Percentiles rank a stretch among this genome's conserved stretches.
Evolutionary conservation across 1,284 basidiomycete species (phyloP).

Genomic region (Apiotrichum sp.): DNA sequence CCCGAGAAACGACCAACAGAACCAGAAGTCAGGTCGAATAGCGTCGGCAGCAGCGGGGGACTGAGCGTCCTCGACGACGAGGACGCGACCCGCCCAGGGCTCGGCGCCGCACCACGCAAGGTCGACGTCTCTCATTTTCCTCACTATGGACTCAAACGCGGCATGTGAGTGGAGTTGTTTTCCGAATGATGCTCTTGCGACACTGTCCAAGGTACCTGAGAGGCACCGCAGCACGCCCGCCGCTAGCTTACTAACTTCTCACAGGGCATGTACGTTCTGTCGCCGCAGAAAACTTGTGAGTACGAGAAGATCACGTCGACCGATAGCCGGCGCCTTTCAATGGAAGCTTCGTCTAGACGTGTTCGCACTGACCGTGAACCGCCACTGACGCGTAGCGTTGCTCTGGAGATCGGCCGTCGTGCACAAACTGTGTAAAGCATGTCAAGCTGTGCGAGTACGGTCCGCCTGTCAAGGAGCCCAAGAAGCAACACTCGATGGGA

Average conservation of each 20-base stretch:
- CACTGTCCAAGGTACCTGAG: neutral
- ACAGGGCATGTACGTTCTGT: conserved; percentile 40
- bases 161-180: conserved; percentile 8
- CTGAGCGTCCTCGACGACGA: neutral
- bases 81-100: neutral
- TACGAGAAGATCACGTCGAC: neutral
- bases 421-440: conserved; percentile 36
- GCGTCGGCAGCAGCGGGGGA: neutral
- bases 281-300: conserved; percentile 36
- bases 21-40: neutral
- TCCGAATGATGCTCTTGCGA: neutral
- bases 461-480: conserved; percentile 12
- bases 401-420: conserved; percentile 31
- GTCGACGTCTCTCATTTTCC: conserved; percentile 20
- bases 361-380: no score
- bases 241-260: neutral
- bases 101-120: conserved; percentile 5
- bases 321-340: no score
- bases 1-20: neutral
- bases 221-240: no score
- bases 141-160: conserved; percentile 18
- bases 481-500: neutral
- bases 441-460: conserved; percentile 37
- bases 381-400: conserved; percentile 22
- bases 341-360: no score